Conservation (phyloP, 805 yeast genomes). For the Lipomyces yamanashiensis region DNA sequence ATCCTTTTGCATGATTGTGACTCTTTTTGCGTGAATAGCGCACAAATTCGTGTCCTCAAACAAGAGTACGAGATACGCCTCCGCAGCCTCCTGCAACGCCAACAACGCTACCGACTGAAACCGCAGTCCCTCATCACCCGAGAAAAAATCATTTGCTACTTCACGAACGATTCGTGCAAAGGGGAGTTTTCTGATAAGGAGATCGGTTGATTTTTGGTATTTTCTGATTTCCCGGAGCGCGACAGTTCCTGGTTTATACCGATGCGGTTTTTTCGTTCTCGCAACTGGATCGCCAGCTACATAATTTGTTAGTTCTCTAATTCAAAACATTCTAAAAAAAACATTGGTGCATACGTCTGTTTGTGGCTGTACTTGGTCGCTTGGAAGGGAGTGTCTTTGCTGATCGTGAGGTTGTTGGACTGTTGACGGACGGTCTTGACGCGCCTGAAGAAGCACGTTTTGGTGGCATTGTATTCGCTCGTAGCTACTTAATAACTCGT, state of each 20-base stretch:
- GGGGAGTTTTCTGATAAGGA: constrained; percentile 93
- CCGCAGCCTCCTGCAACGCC: constrained; percentile 98
- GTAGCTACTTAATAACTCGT: neutral
- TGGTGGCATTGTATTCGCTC: constrained; percentile 20
- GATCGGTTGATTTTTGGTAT: constrained; percentile 95
- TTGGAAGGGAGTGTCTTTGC: constrained; percentile 25
- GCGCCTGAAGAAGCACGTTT: constrained; percentile 6
- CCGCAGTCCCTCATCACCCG: constrained; percentile 56
- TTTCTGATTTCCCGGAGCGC: constrained; percentile 97
- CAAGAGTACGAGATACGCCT: constrained; percentile 93
- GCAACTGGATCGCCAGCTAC: constrained; percentile 16
- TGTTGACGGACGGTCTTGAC: neutral
- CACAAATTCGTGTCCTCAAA: constrained; percentile 98
- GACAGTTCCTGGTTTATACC: constrained; percentile 95
- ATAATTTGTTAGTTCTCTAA: neutral
- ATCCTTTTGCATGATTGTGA: constrained; percentile 97
- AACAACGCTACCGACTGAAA: constrained; percentile 97
- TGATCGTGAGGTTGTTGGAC: constrained; percentile 23
- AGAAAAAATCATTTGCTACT: constrained; percentile 83
- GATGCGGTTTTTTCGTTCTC: constrained; percentile 73
- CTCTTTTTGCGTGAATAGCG: constrained; percentile 99
- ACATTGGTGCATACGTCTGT: neutral
- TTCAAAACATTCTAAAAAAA: neutral
- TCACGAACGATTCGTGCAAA: constrained; percentile 97
- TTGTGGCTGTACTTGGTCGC: constrained; percentile 3